Conservation (phyloP, 768 basidiomycete genomes). For the Pisolithus albus region DNA sequence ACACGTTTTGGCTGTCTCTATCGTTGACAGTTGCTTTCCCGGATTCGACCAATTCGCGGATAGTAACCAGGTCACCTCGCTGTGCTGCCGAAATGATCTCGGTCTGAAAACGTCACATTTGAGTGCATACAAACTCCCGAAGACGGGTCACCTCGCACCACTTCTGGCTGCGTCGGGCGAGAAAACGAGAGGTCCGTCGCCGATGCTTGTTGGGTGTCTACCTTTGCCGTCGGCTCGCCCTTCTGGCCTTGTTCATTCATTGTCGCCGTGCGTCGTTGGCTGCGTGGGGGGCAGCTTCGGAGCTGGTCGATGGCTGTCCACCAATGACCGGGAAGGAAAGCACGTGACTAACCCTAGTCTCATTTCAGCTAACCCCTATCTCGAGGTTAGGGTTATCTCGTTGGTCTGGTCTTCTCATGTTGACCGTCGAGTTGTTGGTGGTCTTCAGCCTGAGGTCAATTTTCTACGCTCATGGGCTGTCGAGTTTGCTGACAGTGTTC, state of each 20-base stretch:
- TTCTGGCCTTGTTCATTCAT: constrained; percentile 28
- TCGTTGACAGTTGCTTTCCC: constrained; percentile 68
- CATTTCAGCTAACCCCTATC: constrained; percentile 16
- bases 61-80: constrained; percentile 65
- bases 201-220: constrained; percentile 21
- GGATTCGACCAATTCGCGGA: constrained; percentile 64
- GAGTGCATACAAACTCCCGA: not conserved
- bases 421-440: constrained; percentile 8
- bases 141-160: constrained; percentile 9
- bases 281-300: constrained; percentile 7
- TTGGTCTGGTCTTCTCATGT: constrained; percentile 3
- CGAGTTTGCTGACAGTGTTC: not conserved
- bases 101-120: constrained; percentile 27
- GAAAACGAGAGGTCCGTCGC: constrained; percentile 22
- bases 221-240: constrained; percentile 22
- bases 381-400: constrained; percentile 25
- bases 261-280: constrained; percentile 10
- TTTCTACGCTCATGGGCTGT: not conserved
- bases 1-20: constrained; percentile 82
- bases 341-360: constrained; percentile 9
- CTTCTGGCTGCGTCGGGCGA: constrained; percentile 14
- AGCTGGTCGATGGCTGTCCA: constrained; percentile 1
- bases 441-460: constrained; percentile 14
- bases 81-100: constrained; percentile 84
- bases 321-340: too few species aligned